Evolutionary conservation across 1,284 basidiomycete species (phyloP).

Genomic region (Malassezia furfur): DNA sequence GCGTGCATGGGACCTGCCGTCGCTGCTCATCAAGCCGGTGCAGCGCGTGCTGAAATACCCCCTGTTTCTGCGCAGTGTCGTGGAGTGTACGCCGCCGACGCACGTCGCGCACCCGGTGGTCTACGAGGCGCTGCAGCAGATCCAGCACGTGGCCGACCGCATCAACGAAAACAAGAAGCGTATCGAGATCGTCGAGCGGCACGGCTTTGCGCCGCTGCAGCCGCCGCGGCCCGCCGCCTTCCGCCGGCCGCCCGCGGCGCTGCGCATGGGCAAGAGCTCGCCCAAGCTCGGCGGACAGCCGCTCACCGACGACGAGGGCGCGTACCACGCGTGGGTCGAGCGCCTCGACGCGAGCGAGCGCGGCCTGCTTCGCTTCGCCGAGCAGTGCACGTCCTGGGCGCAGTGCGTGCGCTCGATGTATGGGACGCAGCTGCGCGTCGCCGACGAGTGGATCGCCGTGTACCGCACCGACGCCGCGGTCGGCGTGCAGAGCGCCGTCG

Average conservation of each 20-base stretch:
- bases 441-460: slow-evolving; percentile 25
- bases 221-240: slow-evolving; percentile 3
- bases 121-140: slow-evolving; percentile 58
- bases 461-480: slow-evolving; percentile 11
- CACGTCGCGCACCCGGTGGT: slow-evolving; percentile 67
- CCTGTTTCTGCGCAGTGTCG: slow-evolving; percentile 67
- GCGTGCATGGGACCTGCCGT: slow-evolving; percentile 86
- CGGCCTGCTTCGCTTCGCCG: slow-evolving; percentile 19
- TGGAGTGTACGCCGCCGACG: slow-evolving; percentile 57
- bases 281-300: slow-evolving; percentile 20
- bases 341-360: slow-evolving; percentile 26
- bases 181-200: slow-evolving; percentile 59
- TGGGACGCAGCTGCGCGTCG: slow-evolving; percentile 21
- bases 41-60: slow-evolving; percentile 64
- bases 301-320: slow-evolving; percentile 21
- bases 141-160: slow-evolving; percentile 68
- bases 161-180: slow-evolving; percentile 78
- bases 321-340: slow-evolving; percentile 22
- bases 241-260: slow-evolving; percentile 25
- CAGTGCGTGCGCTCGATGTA: slow-evolving; percentile 21
- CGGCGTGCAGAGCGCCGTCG: slow-evolving; percentile 11
- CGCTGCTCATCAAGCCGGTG: slow-evolving; percentile 63
- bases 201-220: slow-evolving; percentile 8
- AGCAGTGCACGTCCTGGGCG: slow-evolving; percentile 26
- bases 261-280: slow-evolving; percentile 31